These are phyloP conservation scores for Herpetomonas tarakana DNA, from an alignment of 208 protist genomes.

Conservation along the genomic window DNA sequence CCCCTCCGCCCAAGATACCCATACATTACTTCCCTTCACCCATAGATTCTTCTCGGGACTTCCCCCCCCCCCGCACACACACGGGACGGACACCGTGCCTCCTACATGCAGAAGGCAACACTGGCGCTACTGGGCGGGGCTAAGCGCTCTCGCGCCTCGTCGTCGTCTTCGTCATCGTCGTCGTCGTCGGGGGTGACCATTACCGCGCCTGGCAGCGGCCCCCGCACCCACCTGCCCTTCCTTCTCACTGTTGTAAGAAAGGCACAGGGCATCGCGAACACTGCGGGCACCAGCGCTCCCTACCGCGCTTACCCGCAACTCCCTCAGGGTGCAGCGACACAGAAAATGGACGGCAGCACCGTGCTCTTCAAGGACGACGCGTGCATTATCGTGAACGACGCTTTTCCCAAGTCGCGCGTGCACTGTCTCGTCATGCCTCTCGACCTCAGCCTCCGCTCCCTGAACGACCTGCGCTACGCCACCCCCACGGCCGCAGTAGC, in stretches of 20 bases:
- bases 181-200: background rate
- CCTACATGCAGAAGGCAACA: background rate
- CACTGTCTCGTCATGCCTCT: slow-evolving; percentile 84
- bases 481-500: background rate
- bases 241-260: slow-evolving; percentile 66
- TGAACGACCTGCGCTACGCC: slow-evolving; percentile 50
- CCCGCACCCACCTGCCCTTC: slow-evolving; percentile 70
- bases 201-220: slow-evolving; percentile 26
- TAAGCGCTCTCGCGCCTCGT: background rate
- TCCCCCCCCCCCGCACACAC: background rate
- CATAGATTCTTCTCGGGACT: too few species aligned
- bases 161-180: background rate
- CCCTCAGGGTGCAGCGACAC: slow-evolving; percentile 19
- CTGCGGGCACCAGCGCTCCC: slow-evolving; percentile 15
- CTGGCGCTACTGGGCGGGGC: background rate
- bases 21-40: too few species aligned
- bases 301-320: slow-evolving; percentile 50
- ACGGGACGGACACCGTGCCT: background rate
- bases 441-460: slow-evolving; percentile 50
- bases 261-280: slow-evolving; percentile 26
- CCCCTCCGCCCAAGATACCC: too few species aligned
- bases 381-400: slow-evolving; percentile 82
- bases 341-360: slow-evolving; percentile 32
- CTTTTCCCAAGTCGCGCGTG: slow-evolving; percentile 79
- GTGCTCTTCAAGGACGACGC: slow-evolving; percentile 74